Conservation (phyloP, 768 basidiomycete species). For the Auricularia auricula-judae region DNA sequence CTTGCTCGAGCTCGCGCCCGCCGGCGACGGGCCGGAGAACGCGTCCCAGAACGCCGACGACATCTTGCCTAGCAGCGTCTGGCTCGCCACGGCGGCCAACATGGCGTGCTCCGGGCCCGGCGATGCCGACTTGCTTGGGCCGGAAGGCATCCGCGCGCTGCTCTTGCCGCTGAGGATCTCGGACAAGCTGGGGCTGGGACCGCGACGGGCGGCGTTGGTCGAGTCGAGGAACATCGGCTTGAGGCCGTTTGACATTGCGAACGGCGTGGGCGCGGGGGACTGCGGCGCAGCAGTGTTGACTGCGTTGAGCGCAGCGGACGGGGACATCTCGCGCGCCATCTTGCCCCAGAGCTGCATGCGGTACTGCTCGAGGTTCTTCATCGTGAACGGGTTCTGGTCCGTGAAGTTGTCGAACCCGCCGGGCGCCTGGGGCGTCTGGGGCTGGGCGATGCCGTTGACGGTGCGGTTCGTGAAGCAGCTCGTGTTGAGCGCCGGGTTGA, state of each 20-base stretch:
- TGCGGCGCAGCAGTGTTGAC: slow-evolving; percentile 10
- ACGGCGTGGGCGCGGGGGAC: neutral
- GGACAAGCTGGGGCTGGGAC: slow-evolving; percentile 12
- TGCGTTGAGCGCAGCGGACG: slow-evolving; percentile 24
- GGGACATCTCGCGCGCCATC: slow-evolving; percentile 60
- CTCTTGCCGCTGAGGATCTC: slow-evolving; percentile 18
- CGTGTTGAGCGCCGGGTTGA: slow-evolving; percentile 61
- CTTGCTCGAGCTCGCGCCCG: slow-evolving; percentile 13
- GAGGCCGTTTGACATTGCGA: neutral
- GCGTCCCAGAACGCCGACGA: slow-evolving; percentile 83
- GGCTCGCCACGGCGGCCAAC: slow-evolving; percentile 64
- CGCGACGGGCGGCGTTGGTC: neutral
- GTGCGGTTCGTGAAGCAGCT: neutral
- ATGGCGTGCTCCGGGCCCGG: slow-evolving; percentile 33
- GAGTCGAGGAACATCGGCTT: neutral
- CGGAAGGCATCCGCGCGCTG: neutral
- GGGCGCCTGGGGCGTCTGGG: slow-evolving; percentile 1
- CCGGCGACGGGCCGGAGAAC: slow-evolving; percentile 42
- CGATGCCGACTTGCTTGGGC: slow-evolving; percentile 20
- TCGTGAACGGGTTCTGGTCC: slow-evolving; percentile 73
- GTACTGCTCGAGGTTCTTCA: slow-evolving; percentile 77
- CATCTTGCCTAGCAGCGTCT: slow-evolving; percentile 62
- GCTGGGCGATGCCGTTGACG: neutral
- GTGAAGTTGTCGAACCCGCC: slow-evolving; percentile 53
- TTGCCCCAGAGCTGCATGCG: slow-evolving; percentile 90